Evolutionary conservation across 108 stramenopile species (phyloP), one percentile per base, ranked within the genome.

Genomic region (Skeletonema potamos): DNA sequence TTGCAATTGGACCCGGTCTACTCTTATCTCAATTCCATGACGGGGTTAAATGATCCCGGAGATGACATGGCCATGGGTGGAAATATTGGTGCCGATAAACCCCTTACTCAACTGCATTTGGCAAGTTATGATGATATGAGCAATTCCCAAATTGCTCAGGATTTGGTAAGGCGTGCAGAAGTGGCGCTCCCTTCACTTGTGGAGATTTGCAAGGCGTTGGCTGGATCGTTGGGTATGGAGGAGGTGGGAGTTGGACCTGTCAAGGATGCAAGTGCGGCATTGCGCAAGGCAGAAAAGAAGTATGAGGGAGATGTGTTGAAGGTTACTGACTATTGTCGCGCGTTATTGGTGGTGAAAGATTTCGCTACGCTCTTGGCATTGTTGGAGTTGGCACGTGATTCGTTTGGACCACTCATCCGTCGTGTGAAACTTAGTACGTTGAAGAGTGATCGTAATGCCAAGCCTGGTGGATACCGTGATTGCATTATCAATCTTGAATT

Each of bases 161-260:
- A 85, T 66, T 68, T 94, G 64, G 64, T 75, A 20, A 66, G 82
- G 41, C 66, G 85, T 63, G 92, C 92, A 10, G 85, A 94, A 68
- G 63, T 70, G 41, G 87, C 89, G 0, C 33, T 89, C 62, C 90
- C 92, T 13, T 74, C 75, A 9, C 78, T 94, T 62, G 87, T 91
- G 30, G 89, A 94, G 57, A 90, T 94, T 59, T 94, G 92, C 81
- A 94, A 94, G 76, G 92, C 89, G 12, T 65, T 94, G 54, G 92
- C 92, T 6, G 88, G 88, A 36, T 86, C 86, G 56, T 66, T 93
- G 66, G 89, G 89, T 15, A 89, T 93, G 85, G 89, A 90, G 57
- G 89, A 93, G 73, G 88, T 91, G 5, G 92, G 89, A 15, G 82
- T 91, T 3, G 92, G 92, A 9, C 92, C 92, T 12, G 58, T 94